Base-by-base conservation (phyloP, 2,329 filamentous ascomycete genomes). In the Colletotrichum euphorbiae region DNA sequence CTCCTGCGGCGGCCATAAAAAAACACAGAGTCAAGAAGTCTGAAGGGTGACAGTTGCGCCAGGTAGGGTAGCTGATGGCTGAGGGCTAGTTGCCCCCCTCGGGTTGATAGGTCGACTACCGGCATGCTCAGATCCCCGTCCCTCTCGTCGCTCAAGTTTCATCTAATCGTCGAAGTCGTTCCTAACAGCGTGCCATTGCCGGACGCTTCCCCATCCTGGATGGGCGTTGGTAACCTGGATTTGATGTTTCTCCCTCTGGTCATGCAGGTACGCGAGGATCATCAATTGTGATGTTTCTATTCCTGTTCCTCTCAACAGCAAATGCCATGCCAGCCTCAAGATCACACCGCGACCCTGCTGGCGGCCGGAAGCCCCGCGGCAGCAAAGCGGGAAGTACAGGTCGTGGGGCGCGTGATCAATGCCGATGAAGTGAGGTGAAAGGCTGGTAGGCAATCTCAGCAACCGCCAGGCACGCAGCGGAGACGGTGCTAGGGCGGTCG, bases 231-330 rank as follows among this genome's bases (percentile, higher is more conserved):
- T 21, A 46, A 46, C 62, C 50, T 55, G 59, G 43, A 38, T 62
- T 45, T 62, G 17, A 36, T 56, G 66, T 61, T 66, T 66, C 62
- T 56, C 50, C 31, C 48, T 50, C 28, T 15, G 24, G 55, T 28
- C 46, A 66, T 59, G 65, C 61, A 54, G 46, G 52, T n/a, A 59
- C 54, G 40, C 40, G 31, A 56, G 62, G 40, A 43, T 51, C 63
- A 38, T 51, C 62, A 45, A 46, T 31, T 54, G 57, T n/a, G 57
- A 67, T 69, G 63, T 69, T 69, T 69, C 67, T 69, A 67, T 61
- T 69, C 38, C 52, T 42, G 67, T 69, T 56, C 62, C 36, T 40
- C 45, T n/a, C 40, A 13, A 46, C 19, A 33, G 42, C 61, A 57
- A 56, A 69, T 57, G 21, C 51, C 24, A 55, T 31, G 45, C 15